Conservation (phyloP, 2,329 filamentous ascomycete species). For the Bipolaris victoriae region DNA sequence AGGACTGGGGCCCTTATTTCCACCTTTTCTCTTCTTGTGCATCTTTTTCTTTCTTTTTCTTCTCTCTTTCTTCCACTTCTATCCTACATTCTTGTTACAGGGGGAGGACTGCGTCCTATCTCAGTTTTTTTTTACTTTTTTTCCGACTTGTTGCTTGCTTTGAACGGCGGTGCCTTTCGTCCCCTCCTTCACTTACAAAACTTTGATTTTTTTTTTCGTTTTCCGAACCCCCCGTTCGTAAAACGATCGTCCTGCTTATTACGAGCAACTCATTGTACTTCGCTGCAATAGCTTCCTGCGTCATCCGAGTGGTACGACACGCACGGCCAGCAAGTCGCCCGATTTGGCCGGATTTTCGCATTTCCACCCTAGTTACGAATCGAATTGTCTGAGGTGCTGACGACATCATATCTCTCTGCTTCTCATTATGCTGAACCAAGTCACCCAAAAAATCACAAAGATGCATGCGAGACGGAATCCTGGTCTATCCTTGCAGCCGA, state of each 20-base stretch:
- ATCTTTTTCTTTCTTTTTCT: not conserved
- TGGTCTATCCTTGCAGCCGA: conserved; percentile 54
- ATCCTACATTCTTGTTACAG: not conserved
- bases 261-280: not conserved
- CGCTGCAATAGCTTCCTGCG: conserved; percentile 5
- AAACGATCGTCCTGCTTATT: conserved; percentile 17
- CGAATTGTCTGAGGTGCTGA: not conserved
- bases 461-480: conserved; percentile 58
- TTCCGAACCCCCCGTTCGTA: not conserved
- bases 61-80: not conserved
- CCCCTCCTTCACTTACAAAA: conserved; percentile 21
- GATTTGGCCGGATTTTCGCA: conserved; percentile 11
- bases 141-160: conserved; percentile 6
- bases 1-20: not conserved
- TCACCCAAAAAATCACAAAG: conserved; percentile 42
- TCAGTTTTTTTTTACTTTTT: conserved; percentile 4
- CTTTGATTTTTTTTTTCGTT: not conserved
- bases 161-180: conserved; percentile 24
- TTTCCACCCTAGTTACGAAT: conserved; percentile 3
- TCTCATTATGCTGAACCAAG: conserved; percentile 46
- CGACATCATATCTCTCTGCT: conserved; percentile 1
- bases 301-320: conserved; percentile 19
- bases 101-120: conserved; percentile 7
- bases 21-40: not conserved
- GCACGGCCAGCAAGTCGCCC: conserved; percentile 15